Conservation (phyloP, 2,329 filamentous ascomycete species). For the Stagonosporopsis tanaceti region DNA sequence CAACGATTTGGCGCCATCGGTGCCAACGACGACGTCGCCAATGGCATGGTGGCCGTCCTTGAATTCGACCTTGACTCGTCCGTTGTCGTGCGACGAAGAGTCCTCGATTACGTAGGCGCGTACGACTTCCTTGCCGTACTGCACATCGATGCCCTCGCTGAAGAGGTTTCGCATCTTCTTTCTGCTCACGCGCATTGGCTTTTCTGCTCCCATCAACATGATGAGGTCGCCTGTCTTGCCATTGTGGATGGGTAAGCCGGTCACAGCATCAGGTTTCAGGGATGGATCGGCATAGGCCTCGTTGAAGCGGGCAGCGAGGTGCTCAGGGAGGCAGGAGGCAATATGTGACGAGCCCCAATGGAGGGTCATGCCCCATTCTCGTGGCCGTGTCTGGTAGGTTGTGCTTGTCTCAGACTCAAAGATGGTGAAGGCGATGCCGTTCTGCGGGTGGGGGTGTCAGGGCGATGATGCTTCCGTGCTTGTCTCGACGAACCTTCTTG, state of each 20-base stretch:
- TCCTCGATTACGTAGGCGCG: constrained; percentile 17
- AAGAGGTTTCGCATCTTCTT: constrained; percentile 36
- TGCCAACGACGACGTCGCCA: constrained; percentile 32
- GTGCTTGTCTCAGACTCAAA: constrained; percentile 23
- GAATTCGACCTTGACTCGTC: constrained; percentile 30
- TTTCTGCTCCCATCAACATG: constrained; percentile 32
- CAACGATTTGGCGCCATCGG: constrained; percentile 30
- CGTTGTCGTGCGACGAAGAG: constrained; percentile 13
- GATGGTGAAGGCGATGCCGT: constrained; percentile 23
- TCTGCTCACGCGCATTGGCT: constrained; percentile 29
- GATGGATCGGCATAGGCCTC: constrained; percentile 36
- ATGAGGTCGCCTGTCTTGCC: constrained; percentile 36
- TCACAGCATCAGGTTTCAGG: constrained; percentile 24
- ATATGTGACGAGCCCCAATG: constrained; percentile 34
- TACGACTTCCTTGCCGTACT: constrained; percentile 30
- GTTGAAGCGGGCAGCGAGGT: constrained; percentile 28
- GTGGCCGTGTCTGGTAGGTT: constrained; percentile 30
- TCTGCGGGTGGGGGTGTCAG: constrained; percentile 9
- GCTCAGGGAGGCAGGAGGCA: constrained; percentile 26
- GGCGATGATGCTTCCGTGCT: constrained; percentile 7
- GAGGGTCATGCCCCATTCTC: constrained; percentile 41
- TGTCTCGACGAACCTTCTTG: constrained; percentile 20
- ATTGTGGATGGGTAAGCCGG: constrained; percentile 35
- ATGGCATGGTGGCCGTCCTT: constrained; percentile 27
- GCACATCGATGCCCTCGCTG: constrained; percentile 31